Evolutionary conservation across 176 grass and related monocot species (phyloP), one percentile per base, ranked within the genome.

Genomic region (Zea luxurians): DNA sequence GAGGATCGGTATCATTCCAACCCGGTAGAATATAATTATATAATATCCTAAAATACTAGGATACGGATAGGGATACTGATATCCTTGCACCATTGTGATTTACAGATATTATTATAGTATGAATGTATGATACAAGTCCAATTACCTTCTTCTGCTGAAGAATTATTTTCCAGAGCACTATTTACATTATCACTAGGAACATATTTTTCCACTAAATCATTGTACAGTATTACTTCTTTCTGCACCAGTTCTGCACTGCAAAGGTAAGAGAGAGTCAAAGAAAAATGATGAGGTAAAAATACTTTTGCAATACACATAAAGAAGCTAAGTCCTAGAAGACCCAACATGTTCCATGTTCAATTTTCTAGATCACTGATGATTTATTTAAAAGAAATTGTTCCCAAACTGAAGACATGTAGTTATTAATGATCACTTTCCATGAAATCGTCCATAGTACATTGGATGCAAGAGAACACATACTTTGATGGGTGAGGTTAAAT

Each of bases 161-260:
- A 80, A 83, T 80, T 90, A 83, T 83, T 66, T 66, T 57, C 68
- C 3, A 17, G 2, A 53, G 15, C 80, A 70, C 54, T 86, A 52
- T 43, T 74, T 54, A 74, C 88, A 81, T 79, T 55, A 35, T 86
- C 87, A 85, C 49, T 76, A 52, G 63, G 61, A 82, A 63, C 83
- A 70, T 66, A 72, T 80, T 78, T 82, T 80, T 87, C 84, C 50
- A 89, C 87, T 81, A 98, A 88, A 80, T 98, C 95, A 68, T 98
- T 94, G 74, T 98, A 98, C 75, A 92, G 91, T 77, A 98, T 92
- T 85, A 64, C 81, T 84, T 98, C 95, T 83, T 80, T 92, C 85
- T 92, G 78, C 55, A 98, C 36, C 49, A 98, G 37, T 78, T 98
- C 83, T 59, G 82, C 86, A 74, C 95, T 94, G 89, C 75, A 90